Conservation (phyloP, 768 basidiomycete genomes). For the Favolaschia claudopus region DNA sequence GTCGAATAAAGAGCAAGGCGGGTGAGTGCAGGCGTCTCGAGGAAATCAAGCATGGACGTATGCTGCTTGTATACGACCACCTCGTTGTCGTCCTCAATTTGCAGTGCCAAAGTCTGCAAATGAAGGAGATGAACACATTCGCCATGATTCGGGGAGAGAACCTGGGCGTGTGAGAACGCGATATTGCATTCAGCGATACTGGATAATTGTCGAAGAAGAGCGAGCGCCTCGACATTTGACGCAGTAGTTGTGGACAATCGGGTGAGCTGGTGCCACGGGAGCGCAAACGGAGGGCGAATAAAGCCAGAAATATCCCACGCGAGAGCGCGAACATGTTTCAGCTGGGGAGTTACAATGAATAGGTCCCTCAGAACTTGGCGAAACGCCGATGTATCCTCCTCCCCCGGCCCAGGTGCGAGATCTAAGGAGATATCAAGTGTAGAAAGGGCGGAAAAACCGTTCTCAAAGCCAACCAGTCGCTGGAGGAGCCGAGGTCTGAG, state of each 20-base stretch:
- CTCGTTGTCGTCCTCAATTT: not conserved
- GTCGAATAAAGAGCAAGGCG: not conserved
- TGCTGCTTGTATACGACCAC: too few species aligned
- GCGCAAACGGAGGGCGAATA: not conserved
- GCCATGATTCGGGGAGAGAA: not conserved
- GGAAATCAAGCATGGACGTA: not conserved
- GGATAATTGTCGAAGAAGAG: not conserved
- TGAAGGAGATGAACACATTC: not conserved
- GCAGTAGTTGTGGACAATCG: slow-evolving; percentile 1
- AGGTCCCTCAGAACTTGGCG: not conserved
- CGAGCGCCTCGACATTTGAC: not conserved
- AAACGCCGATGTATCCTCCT: not conserved
- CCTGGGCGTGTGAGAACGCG: not conserved
- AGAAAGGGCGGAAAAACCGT: not conserved
- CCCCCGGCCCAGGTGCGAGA: not conserved
- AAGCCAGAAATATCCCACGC: not conserved
- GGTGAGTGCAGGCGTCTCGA: not conserved
- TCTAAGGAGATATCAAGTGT: not conserved
- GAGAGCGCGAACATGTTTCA: not conserved
- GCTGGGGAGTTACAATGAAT: not conserved
- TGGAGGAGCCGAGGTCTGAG: not conserved
- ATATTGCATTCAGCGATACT: slow-evolving; percentile 2
- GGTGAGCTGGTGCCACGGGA: slow-evolving; percentile 15
- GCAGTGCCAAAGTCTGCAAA: not conserved
- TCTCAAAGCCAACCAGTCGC: not conserved